Evolutionary conservation across 1,284 basidiomycete species (phyloP), one percentile per base, ranked within the genome.

Genomic region (Bjerkandera adusta): DNA sequence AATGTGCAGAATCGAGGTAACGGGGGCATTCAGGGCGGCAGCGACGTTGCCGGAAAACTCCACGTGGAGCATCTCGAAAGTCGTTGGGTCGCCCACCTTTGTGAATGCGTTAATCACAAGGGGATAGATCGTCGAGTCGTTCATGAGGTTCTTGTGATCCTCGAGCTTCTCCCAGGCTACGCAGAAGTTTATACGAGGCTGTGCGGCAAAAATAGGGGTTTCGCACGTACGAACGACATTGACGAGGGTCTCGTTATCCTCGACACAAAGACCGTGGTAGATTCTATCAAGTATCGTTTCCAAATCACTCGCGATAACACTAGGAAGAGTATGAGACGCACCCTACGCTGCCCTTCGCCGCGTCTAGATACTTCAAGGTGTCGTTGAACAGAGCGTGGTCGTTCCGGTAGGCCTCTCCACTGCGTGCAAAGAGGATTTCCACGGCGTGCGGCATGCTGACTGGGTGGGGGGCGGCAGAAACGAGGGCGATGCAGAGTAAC

Each of bases 321-420:
- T 30, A 22, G 11, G 3, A 13, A 25, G 10, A 34, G 30, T 13
- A 12, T 2, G 18, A 6, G 7, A 15, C 21, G 21, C 20, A 43
- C 41, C 41, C 41, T 5, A 43, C 12, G 32, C 41, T 16, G 8
- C 41, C 41, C 30, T 34, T 24, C 10, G 41, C 10, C 30, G 39
- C 39, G 15, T 13, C 24, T 15, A 34, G 30, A 21, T n/a, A 24
- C 11, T 33, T 22, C 16, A 43, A 24, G 7, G 26, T 32, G 15
- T 29, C 30, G 22, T 43, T 20, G 13, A 43, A 11, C 12, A 15
- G 16, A 6, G 32, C n/a, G n/a, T 29, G 32, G 15, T 43, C 41
- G 2, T 34, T n/a, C 30, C 41, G 30, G 30, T 34, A 43, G 3
- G 41, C 41, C 16, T 34, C 30, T 13, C 13, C 15, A 7, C 12